Base-by-base conservation (phyloP, 2,329 filamentous ascomycete species). In the Fusarium sp. region DNA sequence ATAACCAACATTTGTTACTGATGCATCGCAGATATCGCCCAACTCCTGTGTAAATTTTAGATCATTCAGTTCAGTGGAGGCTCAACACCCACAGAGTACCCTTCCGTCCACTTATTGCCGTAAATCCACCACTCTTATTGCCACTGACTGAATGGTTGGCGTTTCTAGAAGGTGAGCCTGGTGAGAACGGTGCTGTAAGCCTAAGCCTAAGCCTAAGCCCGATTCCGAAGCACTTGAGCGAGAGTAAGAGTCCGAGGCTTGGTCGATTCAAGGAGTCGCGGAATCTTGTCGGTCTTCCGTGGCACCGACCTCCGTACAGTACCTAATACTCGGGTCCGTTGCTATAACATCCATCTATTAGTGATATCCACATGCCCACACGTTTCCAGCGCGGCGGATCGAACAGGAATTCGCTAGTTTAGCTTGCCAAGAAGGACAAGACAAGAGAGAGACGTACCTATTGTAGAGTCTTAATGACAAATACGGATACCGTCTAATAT, bases 81-180 rank as follows among this genome's bases (percentile, higher is more conserved):
- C 46, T 32, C 29, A 64, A 30, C 48, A 65, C 44, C 64, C 62
- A 61, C 57, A 67, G 34, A 25, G 30, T 27, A 34, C 45, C 30
- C 22, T 16, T 52, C 46, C 41, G 41, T 55, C 56, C 58, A 53
- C 47, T 51, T 53, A 63, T 58, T 68, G 53, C 60, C 63, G 55
- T 65, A 60, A 32, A 66, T 60, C 60, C 62, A 65, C 60, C 51
- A 15, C 16, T 58, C n/a, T 34, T 65, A 25, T 65, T 49, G 49
- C 66, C 62, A 70, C 67, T 67, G 52, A 53, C 48, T 49, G 62
- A 67, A 49, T 22, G 43, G 25, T 52, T 67, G 29, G 38, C 58
- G 54, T 38, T 68, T 68, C 64, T 64, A 68, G 65, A 69, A 70
- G 48, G 44, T 41, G 24, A 24, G 24, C 24, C 24, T 24, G 24